These are phyloP conservation scores for Kodamaea alishanica DNA, from an alignment of 1,139 yeast species.

Conservation along the genomic window DNA sequence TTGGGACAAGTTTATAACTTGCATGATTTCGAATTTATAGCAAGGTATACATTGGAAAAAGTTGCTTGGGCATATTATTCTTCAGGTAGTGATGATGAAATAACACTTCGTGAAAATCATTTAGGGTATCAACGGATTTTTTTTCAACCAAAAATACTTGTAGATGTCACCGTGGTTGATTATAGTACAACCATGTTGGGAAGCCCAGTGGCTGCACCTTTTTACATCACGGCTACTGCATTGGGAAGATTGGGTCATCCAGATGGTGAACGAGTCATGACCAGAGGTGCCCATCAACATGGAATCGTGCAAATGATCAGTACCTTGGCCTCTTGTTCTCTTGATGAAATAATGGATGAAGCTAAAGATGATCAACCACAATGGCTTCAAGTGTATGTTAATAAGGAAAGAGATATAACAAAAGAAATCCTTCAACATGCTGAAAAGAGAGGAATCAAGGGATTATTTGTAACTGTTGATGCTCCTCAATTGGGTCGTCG, in stretches of 20 bases:
- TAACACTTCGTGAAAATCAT: constrained; percentile 84
- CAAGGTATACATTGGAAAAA: constrained; percentile 68
- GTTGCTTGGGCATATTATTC: constrained; percentile 92
- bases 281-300: constrained; percentile 66
- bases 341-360: constrained; percentile 65
- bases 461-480: constrained; percentile 83
- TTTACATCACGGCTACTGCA: constrained; percentile 79
- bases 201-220: constrained; percentile 46
- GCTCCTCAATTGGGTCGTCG: constrained; percentile 95
- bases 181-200: constrained; percentile 42
- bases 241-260: constrained; percentile 74
- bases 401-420: constrained; percentile 60
- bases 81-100: constrained; percentile 90
- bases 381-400: constrained; percentile 91
- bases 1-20: constrained; percentile 65
- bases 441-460: constrained; percentile 71
- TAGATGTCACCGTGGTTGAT: constrained; percentile 56
- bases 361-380: constrained; percentile 55
- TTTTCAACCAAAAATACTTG: constrained; percentile 77
- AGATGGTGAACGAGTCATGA: constrained; percentile 75
- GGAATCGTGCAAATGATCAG: constrained; percentile 79
- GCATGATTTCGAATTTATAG: constrained; percentile 80
- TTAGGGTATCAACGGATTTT: constrained; percentile 80
- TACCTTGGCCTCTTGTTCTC: constrained; percentile 70
- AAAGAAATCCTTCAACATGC: constrained; percentile 63